Evolutionary conservation across 495 filamentous ascomycete species (phyloP).

Genomic region (Aspergillus mulundensis): DNA sequence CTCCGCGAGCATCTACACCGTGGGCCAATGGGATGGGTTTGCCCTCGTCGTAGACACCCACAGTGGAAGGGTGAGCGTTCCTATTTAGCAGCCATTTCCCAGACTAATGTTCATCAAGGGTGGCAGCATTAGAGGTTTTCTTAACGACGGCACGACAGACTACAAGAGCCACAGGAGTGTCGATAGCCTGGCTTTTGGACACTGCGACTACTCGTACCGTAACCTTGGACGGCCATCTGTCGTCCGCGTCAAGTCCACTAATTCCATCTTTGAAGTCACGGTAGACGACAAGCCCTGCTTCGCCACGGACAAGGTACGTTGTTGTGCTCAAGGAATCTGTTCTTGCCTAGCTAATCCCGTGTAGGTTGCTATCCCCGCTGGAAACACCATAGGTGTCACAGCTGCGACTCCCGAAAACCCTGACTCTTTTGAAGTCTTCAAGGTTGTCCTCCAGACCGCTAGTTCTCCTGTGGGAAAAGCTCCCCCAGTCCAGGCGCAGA

Average conservation of each 20-base stretch:
- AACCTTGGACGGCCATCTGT: conserved; percentile 82
- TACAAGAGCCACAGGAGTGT: conserved; percentile 75
- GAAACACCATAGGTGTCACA: conserved; percentile 82
- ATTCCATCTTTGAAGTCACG: conserved; percentile 63
- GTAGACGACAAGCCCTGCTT: conserved; percentile 84
- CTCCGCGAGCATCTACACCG: conserved; percentile 75
- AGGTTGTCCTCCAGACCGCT: conserved; percentile 63
- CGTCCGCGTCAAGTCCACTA: conserved; percentile 66
- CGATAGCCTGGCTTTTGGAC: conserved; percentile 85
- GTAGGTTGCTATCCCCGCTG: conserved; percentile 66
- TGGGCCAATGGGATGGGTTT: conserved; percentile 78
- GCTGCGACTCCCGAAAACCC: conserved; percentile 86
- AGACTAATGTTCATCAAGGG: conserved; percentile 41
- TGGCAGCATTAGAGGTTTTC: conserved; percentile 81
- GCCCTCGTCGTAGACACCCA: conserved; percentile 84
- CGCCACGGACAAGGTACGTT: conserved; percentile 63
- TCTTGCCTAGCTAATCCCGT: neutral
- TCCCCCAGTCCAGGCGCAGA: conserved; percentile 21
- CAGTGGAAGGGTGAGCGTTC: conserved; percentile 57
- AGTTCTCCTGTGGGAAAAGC: conserved; percentile 15
- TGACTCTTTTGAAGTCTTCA: conserved; percentile 92
- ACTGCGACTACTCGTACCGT: conserved; percentile 87
- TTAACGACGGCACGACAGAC: conserved; percentile 85
- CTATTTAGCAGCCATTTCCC: neutral
- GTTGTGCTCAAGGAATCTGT: neutral